Base-by-base conservation (phyloP, 768 basidiomycete genomes). In the Sporobolomyces phaffii region DNA sequence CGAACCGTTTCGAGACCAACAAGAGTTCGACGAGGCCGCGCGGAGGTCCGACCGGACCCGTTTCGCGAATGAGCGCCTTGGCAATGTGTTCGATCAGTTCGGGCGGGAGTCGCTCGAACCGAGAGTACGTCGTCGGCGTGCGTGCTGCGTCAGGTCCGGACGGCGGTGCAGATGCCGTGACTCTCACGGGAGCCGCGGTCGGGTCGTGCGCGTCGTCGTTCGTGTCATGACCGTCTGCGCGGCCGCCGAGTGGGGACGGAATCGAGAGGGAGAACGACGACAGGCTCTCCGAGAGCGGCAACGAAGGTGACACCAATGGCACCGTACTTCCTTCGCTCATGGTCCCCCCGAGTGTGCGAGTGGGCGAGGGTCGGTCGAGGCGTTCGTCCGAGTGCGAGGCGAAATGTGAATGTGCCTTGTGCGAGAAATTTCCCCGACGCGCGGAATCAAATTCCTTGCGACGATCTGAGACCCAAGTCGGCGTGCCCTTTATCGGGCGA, bases 31-130 rank as follows among this genome's bases (percentile, higher is more conserved):
- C 73, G 64, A 87, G 75, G 49, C 78, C 74, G 43, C 69, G 75
- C 17, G 82, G 83, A 15, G 82, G 74, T 0, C 78, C 78, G 38
- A 24, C n/a, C 20, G 78, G 76, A 26, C 77, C 71, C 5, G 80
- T 79, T 2, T 77, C 74, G 17, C 81, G 77, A 36, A 79, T 78
- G 2, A 72, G 36, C n/a, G 29, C 48, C 65, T 81, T 78, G 17
- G 84, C 84, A 38, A 87, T 81, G 68, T 83, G 77, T 48, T 82
- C 82, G 22, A 87, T 80, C 68, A 87, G 76, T 72, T 87, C 85
- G 71, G 77, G 77, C 26, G 86, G 85, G 41, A 86, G 73, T 3
- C 72, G 75, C 59, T 84, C 81, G 53, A 87, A 77, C 56, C 73
- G n/a, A n/a, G 75, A 64, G 82, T 80, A 69, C 60, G 56, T 6